Conservation (phyloP, 2,329 filamentous ascomycete genomes). For the Atkinsonella texensis region DNA sequence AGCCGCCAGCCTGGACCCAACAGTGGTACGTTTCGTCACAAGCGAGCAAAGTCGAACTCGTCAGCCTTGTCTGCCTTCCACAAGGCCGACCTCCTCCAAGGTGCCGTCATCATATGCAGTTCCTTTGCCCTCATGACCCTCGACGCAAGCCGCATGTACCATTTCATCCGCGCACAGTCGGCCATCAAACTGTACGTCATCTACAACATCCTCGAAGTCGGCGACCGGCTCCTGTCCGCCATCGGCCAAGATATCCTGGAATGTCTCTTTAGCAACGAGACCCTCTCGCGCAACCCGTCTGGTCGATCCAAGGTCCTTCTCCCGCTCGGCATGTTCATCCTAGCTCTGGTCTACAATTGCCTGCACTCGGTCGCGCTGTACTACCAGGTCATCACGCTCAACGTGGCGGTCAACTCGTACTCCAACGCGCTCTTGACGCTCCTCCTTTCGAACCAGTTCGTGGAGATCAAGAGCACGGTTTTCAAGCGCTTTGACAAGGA, state of each 20-base stretch:
- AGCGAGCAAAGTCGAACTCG: constrained; percentile 70
- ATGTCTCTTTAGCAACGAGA: constrained; percentile 88
- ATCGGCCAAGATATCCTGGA: constrained; percentile 94
- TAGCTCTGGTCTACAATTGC: constrained; percentile 80
- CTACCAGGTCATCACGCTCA: constrained; percentile 94
- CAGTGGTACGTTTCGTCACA: constrained; percentile 41
- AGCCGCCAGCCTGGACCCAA: constrained; percentile 16
- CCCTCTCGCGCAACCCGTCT: constrained; percentile 72
- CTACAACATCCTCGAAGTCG: constrained; percentile 91
- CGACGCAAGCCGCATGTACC: constrained; percentile 95
- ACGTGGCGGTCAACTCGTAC: constrained; percentile 97
- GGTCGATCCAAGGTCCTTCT: constrained; percentile 84
- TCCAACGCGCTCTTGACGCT: constrained; percentile 90
- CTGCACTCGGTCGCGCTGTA: constrained; percentile 80
- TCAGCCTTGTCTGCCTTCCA: constrained; percentile 78
- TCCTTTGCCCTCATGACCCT: constrained; percentile 78
- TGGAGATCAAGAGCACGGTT: constrained; percentile 96
- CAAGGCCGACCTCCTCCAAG: constrained; percentile 91
- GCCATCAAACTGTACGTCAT: constrained; percentile 98
- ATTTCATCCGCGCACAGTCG: constrained; percentile 89
- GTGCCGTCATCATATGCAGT: constrained; percentile 74
- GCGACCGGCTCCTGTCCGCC: constrained; percentile 79
- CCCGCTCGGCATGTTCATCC: constrained; percentile 80
- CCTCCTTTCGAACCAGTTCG: constrained; percentile 92
- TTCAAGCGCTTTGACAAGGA: constrained; percentile 99